Base-by-base conservation (phyloP, 768 basidiomycete genomes). In the Suillus clintonianus region DNA sequence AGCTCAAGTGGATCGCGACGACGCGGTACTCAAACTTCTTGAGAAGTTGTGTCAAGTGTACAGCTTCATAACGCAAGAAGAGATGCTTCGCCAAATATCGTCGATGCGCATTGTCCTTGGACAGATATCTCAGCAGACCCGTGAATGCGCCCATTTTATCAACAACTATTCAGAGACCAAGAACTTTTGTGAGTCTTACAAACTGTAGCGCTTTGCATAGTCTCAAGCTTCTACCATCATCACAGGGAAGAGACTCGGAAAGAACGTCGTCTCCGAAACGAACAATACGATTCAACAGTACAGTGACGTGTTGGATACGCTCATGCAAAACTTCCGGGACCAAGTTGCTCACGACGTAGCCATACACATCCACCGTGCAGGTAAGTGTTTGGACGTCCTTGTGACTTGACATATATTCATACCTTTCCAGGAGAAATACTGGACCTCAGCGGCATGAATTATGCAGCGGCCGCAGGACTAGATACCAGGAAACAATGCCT, bases 141-240 rank as follows among this genome's bases (percentile, higher is more conserved):
- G 62, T 2, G 72, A 73, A 58, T 73, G 72, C 50, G 71, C 65
- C 4, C 68, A 73, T 61, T 74, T 74, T 45, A 72, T 74, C 30
- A 64, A 61, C 4, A 68, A 66, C 41, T 74, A 74, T 60, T 65
- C 71, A n/a, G 67, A 61, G 57, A 69, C 62, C 22, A 70, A 69
- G 56, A 70, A 59, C 30, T 67, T 71, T 56, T 47, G 72, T 73
- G 58, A 11, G 69, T 68, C 15, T 15, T 50, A 27, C n/a, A 39
- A 17, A 17, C 34, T 17, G 34, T 32, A 2, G 19, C 24, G 24
- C 50, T 32, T 56, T 30, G 34, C 39, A 5, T 0, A 3, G 22
- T 56, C 19, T 34, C 22, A 22, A 30, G 11, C 39, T 11, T 34
- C 22, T 56, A 39, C 15, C 27, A 50, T 56, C 11, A 15, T n/a